A percentile compares a stretch with the other conserved stretches of the same genome.
phyloP scores from a whole-genome alignment of 805 yeast species.

The Hermanozyma aechmeae region DNA sequence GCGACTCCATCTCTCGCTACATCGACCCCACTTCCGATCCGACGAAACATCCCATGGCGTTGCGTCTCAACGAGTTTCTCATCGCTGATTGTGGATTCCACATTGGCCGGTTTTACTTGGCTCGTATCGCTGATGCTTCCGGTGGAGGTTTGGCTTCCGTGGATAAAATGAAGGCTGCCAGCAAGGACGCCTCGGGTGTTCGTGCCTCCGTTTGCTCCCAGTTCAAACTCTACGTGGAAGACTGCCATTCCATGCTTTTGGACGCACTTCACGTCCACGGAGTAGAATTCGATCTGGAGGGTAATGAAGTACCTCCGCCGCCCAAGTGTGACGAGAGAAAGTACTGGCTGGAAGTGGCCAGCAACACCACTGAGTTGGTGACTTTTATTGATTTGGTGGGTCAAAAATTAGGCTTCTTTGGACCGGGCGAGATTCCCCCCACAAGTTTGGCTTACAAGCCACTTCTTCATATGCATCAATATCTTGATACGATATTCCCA shows the following conservation, averaged over 20 bases:
- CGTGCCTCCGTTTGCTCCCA: conserved; percentile 13
- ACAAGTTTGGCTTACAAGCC: conserved; percentile 19
- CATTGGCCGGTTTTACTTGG: conserved; percentile 30
- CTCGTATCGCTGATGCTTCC: conserved; percentile 23
- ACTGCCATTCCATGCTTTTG: conserved; percentile 23
- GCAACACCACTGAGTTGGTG: conserved; percentile 17
- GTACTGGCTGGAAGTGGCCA: conserved; percentile 29
- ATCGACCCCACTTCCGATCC: conserved; percentile 33
- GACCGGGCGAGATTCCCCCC: conserved; percentile 5
- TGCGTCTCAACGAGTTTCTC: conserved; percentile 25
- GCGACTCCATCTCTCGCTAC: conserved; percentile 12
- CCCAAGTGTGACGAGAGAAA: conserved; percentile 1
- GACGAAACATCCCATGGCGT: conserved; percentile 18
- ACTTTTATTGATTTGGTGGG: conserved; percentile 17
- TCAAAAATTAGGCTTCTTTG: conserved; percentile 11
- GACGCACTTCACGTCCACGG: conserved; percentile 20
- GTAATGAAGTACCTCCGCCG: conserved; percentile 20
- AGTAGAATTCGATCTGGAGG: conserved; percentile 23
- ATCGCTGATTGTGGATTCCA: conserved; percentile 32
- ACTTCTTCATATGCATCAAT: conserved; percentile 17
- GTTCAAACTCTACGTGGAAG: conserved; percentile 34
- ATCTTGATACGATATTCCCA: conserved; percentile 18
- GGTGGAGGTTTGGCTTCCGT: conserved; percentile 29
- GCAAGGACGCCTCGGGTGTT: conserved; percentile 6
- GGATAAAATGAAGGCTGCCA: conserved; percentile 20